Percentiles rank a stretch among this genome's conserved stretches.
Evolutionary conservation across 768 basidiomycete genomes (phyloP).

Genomic region (Boletus speciosus): DNA sequence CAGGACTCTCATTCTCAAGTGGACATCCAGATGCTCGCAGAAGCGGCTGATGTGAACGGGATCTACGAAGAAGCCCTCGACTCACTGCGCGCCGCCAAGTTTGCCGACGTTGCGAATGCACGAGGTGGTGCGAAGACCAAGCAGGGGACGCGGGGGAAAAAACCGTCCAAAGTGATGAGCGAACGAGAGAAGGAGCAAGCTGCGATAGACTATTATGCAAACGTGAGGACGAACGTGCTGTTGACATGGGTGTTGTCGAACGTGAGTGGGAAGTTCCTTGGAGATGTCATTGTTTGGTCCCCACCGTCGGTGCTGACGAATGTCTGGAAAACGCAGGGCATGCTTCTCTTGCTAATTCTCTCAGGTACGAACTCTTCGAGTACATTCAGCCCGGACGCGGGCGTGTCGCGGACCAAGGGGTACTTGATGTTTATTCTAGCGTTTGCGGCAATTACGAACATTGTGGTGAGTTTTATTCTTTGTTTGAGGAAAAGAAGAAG

Average conservation of each 20-base stretch:
- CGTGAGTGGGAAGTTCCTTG: conserved; percentile 38
- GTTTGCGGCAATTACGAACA: conserved; percentile 77
- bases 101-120: conserved; percentile 22
- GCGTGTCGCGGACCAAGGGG: conserved; percentile 58
- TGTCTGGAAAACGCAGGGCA: conserved; percentile 41
- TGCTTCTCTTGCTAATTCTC: conserved; percentile 68
- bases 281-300: not conserved
- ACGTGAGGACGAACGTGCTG: conserved; percentile 79
- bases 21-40: conserved; percentile 81
- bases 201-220: conserved; percentile 85
- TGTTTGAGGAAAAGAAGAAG: not conserved
- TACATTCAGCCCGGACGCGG: conserved; percentile 53
- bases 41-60: conserved; percentile 76
- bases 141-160: conserved; percentile 5
- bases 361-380: conserved; percentile 51
- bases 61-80: conserved; percentile 82
- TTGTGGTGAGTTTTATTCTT: conserved; percentile 40
- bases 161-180: conserved; percentile 29
- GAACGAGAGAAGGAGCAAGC: conserved; percentile 66
- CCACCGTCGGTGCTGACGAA: not conserved
- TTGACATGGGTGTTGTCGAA: conserved; percentile 84
- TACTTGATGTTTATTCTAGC: conserved; percentile 80
- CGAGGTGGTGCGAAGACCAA: conserved; percentile 5
- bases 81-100: conserved; percentile 61
- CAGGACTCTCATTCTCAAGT: conserved; percentile 80